Percentiles rank a stretch among this genome's conserved stretches.
These are phyloP conservation scores for Immersiporthe knoxdaviesiana DNA, from an alignment of 2,329 filamentous ascomycete species.

Conservation along the genomic window DNA sequence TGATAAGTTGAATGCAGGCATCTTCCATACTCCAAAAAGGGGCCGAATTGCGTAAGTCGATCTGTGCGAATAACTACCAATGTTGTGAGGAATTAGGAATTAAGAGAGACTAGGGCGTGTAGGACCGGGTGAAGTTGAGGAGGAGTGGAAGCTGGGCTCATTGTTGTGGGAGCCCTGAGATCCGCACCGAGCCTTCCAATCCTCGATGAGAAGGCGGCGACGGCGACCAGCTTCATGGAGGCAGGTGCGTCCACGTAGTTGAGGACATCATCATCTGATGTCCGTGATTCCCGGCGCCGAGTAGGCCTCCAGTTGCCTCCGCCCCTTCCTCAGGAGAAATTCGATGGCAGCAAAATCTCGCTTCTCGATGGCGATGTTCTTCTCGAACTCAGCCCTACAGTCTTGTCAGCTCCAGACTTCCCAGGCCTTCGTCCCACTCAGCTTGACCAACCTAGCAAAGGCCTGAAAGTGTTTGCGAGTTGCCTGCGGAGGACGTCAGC, in stretches of 20 bases:
- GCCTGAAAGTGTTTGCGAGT: conserved; percentile 63
- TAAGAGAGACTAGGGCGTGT: conserved; percentile 14
- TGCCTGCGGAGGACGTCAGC: conserved; percentile 44
- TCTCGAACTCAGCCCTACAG: conserved; percentile 74
- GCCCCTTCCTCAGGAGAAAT: conserved; percentile 80
- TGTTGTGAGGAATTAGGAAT: conserved; percentile 19
- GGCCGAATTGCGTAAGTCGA: conserved; percentile 21
- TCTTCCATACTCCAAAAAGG: conserved; percentile 46
- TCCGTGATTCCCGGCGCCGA: conserved; percentile 80
- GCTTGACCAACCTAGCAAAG: conserved; percentile 61
- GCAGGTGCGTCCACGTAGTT: conserved; percentile 29
- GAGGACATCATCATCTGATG: conserved; percentile 52
- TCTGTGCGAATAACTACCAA: conserved; percentile 37
- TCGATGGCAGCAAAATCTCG: conserved; percentile 87
- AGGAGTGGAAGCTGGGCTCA: neutral
- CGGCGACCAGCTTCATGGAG: neutral
- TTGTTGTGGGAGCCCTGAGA: conserved; percentile 11
- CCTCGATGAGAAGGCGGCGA: conserved; percentile 4
- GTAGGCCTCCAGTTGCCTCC: conserved; percentile 80
- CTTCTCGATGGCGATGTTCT: conserved; percentile 70
- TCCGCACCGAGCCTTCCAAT: conserved; percentile 34
- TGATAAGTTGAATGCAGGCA: conserved; percentile 49
- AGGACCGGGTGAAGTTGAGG: conserved; percentile 18
- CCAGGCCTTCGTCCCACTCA: conserved; percentile 8
- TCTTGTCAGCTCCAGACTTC: conserved; percentile 26